Evolutionary conservation across 345 rosid genomes (phyloP).

Genomic region (Populus tremula): DNA sequence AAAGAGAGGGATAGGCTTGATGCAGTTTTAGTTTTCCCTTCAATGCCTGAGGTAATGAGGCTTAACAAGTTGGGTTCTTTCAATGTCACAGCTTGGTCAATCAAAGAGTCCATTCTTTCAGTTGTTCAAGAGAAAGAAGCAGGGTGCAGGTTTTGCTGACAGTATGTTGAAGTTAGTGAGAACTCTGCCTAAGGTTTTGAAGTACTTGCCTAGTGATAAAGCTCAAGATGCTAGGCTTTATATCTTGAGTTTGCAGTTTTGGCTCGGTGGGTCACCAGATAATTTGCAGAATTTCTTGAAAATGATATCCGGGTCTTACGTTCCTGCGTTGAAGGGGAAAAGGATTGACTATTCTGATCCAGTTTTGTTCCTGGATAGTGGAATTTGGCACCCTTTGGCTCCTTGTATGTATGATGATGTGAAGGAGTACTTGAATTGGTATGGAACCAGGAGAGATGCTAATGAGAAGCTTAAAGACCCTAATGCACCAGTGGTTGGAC

Average conservation of each 20-base stretch:
- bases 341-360: slow-evolving; percentile 84
- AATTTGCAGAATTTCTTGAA: slow-evolving; percentile 90
- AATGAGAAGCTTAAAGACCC: slow-evolving; percentile 63
- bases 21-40: slow-evolving; percentile 96
- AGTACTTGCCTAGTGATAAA: slow-evolving; percentile 94
- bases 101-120: slow-evolving; percentile 92
- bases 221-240: slow-evolving; percentile 98
- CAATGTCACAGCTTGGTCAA: slow-evolving; percentile 96
- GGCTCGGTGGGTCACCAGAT: slow-evolving; percentile 98
- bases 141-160: slow-evolving; percentile 92
- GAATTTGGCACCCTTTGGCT: slow-evolving; percentile 98
- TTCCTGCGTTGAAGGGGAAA: slow-evolving; percentile 75
- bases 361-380: slow-evolving; percentile 81
- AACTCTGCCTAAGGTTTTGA: slow-evolving; percentile 91
- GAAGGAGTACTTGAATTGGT: slow-evolving; percentile 95
- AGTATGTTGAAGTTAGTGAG: slow-evolving; percentile 94
- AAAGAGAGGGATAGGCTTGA: slow-evolving; percentile 90
- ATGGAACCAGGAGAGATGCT: slow-evolving; percentile 76
- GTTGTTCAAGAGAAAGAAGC: slow-evolving; percentile 88
- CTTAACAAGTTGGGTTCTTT: slow-evolving; percentile 93
- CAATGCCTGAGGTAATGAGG: slow-evolving; percentile 99
- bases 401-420: slow-evolving; percentile 93
- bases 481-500: slow-evolving; percentile 72
- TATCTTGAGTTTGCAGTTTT: slow-evolving; percentile 92
- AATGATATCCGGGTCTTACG: slow-evolving; percentile 88